Base-by-base conservation (phyloP, 1,139 yeast genomes). In the Dujonia santamariae region DNA sequence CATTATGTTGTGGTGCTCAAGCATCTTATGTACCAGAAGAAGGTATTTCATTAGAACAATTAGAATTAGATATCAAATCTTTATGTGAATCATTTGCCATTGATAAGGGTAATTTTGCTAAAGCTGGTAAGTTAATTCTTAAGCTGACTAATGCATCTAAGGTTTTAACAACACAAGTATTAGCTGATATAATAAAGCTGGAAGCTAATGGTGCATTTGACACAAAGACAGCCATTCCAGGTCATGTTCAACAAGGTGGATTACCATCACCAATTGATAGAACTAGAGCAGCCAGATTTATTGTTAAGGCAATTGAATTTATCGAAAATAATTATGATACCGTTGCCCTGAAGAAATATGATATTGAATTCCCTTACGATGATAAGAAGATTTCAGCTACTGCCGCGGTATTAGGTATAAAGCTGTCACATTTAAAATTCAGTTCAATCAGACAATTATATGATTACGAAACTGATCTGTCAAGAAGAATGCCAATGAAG, bases 201-300 rank as follows among this genome's bases (percentile, higher is more conserved):
- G 92, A 87, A 50, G 78, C 88, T 28, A 67, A 75, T 34, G 83
- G 85, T 34, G 71, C 74, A 42, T 92, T 88, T 54, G 97, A 90
- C 52, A 85, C 95, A 14, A 83, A 95, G 60, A 88, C 96, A 4
- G 98, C 98, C 12, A 81, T 90, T 37, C 98, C 98, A 9, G 98
- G 98, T 19, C 98, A 92, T 55, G 95, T 88, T 35, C 98, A 92
- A 69, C 98, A 92, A 63, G 98, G 98, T 59, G 96, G 95, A 40
- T 77, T 80, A 36, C 98, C 98, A 26, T 85, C 97, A 3, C 87
- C 97, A 6, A 85, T 88, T 61, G 98, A 92, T 60, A 80, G 97
- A 62, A 85, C 90, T 15, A 76, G 92, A 43, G 96, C 96, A 12
- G 84, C 95, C 11, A 76, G 97, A 56, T 82, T 83, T 58, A 96